phyloP scores from a whole-genome alignment of 768 basidiomycete genomes.

The Kwoniella sp. region DNA sequence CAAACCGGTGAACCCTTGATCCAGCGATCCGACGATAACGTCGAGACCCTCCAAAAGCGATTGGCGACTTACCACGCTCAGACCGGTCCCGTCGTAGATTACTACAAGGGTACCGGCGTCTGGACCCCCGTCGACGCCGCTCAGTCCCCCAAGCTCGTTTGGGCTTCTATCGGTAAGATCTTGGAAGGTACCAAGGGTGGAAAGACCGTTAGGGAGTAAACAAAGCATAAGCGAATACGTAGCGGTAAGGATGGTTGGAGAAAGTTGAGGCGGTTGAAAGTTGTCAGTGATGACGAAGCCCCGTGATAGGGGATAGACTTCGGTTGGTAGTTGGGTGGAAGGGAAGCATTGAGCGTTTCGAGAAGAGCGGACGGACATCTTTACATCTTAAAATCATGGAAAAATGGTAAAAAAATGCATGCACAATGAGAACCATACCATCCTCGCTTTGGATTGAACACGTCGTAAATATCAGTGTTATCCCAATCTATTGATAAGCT shows the following conservation, averaged over 20 bases:
- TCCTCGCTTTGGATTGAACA: too few species aligned
- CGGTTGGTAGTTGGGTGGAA: too few species aligned
- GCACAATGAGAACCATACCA: too few species aligned
- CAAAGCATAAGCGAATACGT: too few species aligned
- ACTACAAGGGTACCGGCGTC: constrained; percentile 88
- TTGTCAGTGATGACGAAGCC: background rate
- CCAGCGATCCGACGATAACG: constrained; percentile 97
- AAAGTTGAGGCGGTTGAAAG: background rate
- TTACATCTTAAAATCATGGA: too few species aligned
- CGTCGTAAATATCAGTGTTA: too few species aligned
- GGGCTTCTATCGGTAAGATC: constrained; percentile 59
- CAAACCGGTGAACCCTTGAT: constrained; percentile 92
- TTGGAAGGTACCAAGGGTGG: constrained; percentile 35
- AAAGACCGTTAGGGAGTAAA: constrained; percentile 28
- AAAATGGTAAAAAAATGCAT: too few species aligned
- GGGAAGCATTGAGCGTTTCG: too few species aligned
- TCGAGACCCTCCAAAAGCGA: constrained; percentile 88
- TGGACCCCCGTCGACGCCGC: constrained; percentile 92
- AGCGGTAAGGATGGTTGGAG: background rate
- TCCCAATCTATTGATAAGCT: too few species aligned
- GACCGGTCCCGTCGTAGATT: constrained; percentile 92
- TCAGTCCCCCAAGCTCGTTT: constrained; percentile 87
- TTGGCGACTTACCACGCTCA: constrained; percentile 85
- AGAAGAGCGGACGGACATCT: too few species aligned
- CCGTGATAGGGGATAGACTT: too few species aligned